Evolutionary conservation across 106 monocot genomes (phyloP), one percentile per base, ranked within the genome.

Genomic region (Allium fistulosum): DNA sequence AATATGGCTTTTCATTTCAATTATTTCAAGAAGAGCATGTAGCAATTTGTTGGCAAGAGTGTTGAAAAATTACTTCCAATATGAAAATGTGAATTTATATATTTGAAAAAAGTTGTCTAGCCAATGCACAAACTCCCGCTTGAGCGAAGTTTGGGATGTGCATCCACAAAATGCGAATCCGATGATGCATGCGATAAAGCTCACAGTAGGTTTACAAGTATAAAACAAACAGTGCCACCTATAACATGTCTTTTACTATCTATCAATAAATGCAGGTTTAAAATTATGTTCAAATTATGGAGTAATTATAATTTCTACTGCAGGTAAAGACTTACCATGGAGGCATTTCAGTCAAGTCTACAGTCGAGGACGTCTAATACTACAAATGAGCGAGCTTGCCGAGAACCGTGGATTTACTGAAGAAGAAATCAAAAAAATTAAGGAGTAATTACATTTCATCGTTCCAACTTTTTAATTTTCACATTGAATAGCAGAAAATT

Each of bases 311-410:
- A 22, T 70, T 17, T 73, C 27, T 8, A 49, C 60, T 66, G 66
- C 63, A 88, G 88, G 61, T 26, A 15, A 67, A 58, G 70, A 63
- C 47, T 58, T 89, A 49, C 85, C 84, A 51, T 65, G 75, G 50
- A 81, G 85, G 62, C 79, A 76, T 18, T n/a, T 10, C 7, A 0
- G 5, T 4, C 67, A 79, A 52, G 26, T 89, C 65, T 89, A 80
- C 58, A 15, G 27, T 28, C 73, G 88, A 57, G 82, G 69, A 17
- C 76, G 69, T 48, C 46, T 45, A 51, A 27, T 89, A 58, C 69
- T 82, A 61, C 10, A 55, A 14, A 78, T 66, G 66, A 64, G 68
- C 55, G 73, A 22, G 22, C 22, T 22, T 22, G 22, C 22, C 22
- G 22, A 75, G 51, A 51, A 60, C 11, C 80, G 76, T 37, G 80